A percentile compares a stretch with the other conserved stretches of the same genome.
Evolutionary conservation across 257 asterid genomes (phyloP).

Genomic region (Thymus quinquecostatus): DNA sequence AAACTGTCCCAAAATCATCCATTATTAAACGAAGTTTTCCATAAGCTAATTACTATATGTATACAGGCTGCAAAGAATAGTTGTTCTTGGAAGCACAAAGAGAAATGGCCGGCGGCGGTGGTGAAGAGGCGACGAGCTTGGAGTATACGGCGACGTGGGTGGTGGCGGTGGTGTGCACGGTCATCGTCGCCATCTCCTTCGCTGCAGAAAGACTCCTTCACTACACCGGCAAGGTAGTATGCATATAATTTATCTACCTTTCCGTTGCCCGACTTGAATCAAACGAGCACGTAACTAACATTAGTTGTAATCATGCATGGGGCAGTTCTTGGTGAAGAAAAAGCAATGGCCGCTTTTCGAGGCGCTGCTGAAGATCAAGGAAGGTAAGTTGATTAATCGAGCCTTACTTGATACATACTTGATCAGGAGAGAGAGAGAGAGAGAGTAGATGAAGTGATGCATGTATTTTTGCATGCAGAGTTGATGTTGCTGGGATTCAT

Average conservation of each 20-base stretch:
- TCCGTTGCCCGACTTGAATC: background rate
- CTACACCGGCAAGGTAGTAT: constrained; percentile 57
- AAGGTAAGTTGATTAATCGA: constrained; percentile 39
- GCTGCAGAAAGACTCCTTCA: constrained; percentile 60
- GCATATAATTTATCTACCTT: too few relatives aligned
- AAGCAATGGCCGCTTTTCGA: constrained; percentile 60
- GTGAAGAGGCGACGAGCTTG: constrained; percentile 33
- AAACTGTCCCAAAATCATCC: background rate
- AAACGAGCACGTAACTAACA: too few relatives aligned
- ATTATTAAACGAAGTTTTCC: background rate
- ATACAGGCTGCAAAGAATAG: too few relatives aligned
- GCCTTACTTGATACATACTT: too few relatives aligned
- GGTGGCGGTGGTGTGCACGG: constrained; percentile 62
- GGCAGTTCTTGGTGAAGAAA: constrained; percentile 57
- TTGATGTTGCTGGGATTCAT: constrained; percentile 72
- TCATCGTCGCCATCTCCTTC: constrained; percentile 65
- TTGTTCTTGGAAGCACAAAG: background rate
- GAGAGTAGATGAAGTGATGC: background rate
- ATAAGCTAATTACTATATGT: background rate
- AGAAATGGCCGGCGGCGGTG: constrained; percentile 43
- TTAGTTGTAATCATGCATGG: background rate
- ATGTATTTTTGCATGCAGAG: constrained; percentile 42
- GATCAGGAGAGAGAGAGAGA: background rate
- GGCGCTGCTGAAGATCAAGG: constrained; percentile 66
- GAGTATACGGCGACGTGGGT: constrained; percentile 78